phyloP scores from a whole-genome alignment of 2,329 filamentous ascomycete species.

The Aspergillus eucalypticola region DNA sequence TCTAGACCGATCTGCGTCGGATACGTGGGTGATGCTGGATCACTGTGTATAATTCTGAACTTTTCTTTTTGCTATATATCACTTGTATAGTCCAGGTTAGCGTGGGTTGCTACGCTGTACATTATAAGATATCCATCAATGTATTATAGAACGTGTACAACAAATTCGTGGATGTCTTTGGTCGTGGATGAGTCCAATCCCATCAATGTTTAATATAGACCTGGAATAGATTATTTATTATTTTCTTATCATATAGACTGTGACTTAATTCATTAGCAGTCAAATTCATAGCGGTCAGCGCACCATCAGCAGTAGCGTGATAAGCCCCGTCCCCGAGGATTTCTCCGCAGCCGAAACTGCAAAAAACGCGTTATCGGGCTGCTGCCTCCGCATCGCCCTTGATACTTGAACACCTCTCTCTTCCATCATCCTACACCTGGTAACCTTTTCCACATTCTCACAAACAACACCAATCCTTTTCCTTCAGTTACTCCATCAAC shows the following conservation, averaged over 20 bases:
- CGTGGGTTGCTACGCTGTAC: too few relatives aligned
- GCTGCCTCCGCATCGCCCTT: constrained; percentile 14
- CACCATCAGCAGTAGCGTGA: neutral
- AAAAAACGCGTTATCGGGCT: constrained; percentile 16
- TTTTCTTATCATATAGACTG: too few relatives aligned
- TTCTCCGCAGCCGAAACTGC: constrained; percentile 30
- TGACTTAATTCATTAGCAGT: too few relatives aligned
- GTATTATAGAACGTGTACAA: too few relatives aligned
- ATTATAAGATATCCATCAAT: too few relatives aligned
- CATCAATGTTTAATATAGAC: too few relatives aligned
- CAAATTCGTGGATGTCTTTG: too few relatives aligned
- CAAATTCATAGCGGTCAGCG: too few relatives aligned
- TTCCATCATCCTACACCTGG: constrained; percentile 1
- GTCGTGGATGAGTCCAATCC: too few relatives aligned
- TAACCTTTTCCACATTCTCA: neutral
- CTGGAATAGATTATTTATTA: too few relatives aligned
- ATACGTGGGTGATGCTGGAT: neutral
- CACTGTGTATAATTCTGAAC: too few relatives aligned
- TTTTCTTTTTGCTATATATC: too few relatives aligned
- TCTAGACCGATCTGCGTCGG: neutral
- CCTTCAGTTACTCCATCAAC: neutral
- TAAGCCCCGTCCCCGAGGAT: constrained; percentile 2
- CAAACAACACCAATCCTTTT: neutral
- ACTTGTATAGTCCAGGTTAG: neutral
- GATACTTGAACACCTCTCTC: neutral